These are phyloP conservation scores for Omphalea diandra DNA, from an alignment of 441 rosid species.

Conservation along the genomic window DNA sequence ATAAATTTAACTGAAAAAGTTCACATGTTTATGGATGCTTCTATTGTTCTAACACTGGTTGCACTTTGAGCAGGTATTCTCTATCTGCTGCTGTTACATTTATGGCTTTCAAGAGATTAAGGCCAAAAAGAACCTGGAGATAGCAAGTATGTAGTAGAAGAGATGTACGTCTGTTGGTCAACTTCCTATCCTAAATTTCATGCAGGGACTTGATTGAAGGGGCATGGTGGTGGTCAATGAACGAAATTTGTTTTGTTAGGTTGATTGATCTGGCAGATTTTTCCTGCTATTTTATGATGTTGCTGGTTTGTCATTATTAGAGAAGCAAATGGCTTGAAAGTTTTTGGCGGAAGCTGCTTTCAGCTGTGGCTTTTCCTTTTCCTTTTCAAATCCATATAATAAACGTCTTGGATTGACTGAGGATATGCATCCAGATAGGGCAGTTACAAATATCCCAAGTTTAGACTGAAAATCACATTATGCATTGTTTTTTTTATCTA, in stretches of 20 bases:
- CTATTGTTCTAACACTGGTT: background rate
- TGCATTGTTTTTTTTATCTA: background rate
- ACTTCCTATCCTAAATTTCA: background rate
- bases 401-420: background rate
- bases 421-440: background rate
- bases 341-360: background rate
- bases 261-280: background rate
- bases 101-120: conserved; percentile 88
- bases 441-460: background rate
- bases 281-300: background rate
- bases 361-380: background rate
- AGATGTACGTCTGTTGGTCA: conserved; percentile 1
- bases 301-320: background rate
- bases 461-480: background rate
- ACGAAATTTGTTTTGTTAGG: background rate
- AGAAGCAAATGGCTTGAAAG: background rate
- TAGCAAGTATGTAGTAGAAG: conserved; percentile 24
- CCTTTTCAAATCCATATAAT: background rate
- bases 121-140: conserved; percentile 45
- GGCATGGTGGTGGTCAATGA: background rate
- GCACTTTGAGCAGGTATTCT: conserved; percentile 67
- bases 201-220: background rate
- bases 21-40: background rate
- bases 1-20: background rate
- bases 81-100: conserved; percentile 90